Percentiles rank a stretch among this genome's conserved stretches.
Conservation (phyloP, 2,329 filamentous ascomycete genomes). For the Bisporella sp. region DNA sequence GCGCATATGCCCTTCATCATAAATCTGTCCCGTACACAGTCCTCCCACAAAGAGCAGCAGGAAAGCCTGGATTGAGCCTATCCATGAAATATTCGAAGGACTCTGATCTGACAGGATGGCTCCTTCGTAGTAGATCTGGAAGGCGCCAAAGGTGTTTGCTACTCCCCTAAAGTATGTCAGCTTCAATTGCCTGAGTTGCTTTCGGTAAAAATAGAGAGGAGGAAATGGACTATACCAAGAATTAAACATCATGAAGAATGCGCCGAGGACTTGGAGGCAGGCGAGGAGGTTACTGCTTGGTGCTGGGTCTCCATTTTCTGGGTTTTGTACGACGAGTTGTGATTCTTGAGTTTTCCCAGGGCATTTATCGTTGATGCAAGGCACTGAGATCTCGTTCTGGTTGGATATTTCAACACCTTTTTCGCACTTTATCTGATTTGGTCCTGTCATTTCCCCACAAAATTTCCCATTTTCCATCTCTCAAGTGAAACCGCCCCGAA, state of each 20-base stretch:
- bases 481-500: no score
- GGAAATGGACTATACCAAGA: not conserved
- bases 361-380: no score
- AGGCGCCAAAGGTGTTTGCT: constrained; percentile 21
- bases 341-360: no score
- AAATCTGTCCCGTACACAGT: constrained; percentile 28
- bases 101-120: constrained; percentile 19
- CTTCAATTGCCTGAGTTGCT: no score
- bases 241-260: not conserved
- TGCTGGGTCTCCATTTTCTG: no score
- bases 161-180: not conserved
- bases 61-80: constrained; percentile 30
- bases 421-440: no score
- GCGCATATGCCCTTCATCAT: constrained; percentile 35
- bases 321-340: no score
- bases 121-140: constrained; percentile 28
- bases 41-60: constrained; percentile 20
- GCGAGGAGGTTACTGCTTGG: not conserved
- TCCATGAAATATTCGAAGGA: constrained; percentile 27
- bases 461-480: no score
- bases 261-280: not conserved
- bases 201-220: not conserved
- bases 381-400: no score
- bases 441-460: no score
- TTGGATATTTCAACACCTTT: no score